Evolutionary conservation across 768 basidiomycete genomes (phyloP).

Genomic region (Goffeauzyma gilvescens): DNA sequence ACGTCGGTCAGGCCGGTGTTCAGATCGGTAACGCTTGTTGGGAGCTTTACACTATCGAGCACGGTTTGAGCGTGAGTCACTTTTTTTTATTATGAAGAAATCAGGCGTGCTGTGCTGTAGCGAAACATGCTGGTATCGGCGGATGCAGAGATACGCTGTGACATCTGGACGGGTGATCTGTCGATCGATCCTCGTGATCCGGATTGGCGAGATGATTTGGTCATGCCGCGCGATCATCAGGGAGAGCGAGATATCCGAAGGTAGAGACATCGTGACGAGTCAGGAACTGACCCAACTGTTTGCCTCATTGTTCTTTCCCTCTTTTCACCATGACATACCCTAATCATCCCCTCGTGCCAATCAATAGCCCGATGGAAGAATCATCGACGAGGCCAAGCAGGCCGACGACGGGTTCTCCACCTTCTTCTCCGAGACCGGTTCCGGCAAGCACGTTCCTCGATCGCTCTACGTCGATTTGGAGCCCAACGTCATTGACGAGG

Average conservation of each 20-base stretch:
- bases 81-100: not conserved
- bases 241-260: too few relatives aligned
- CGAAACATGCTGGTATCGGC: too few relatives aligned
- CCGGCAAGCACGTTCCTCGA: slow-evolving; percentile 91
- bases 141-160: too few relatives aligned
- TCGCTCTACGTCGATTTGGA: slow-evolving; percentile 69
- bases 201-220: too few relatives aligned
- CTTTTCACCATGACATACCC: too few relatives aligned
- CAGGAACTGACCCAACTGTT: too few relatives aligned
- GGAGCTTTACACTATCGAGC: slow-evolving; percentile 98
- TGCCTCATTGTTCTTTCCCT: too few relatives aligned
- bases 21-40: slow-evolving; percentile 86
- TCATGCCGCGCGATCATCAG: too few relatives aligned
- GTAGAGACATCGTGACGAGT: too few relatives aligned
- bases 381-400: slow-evolving; percentile 53
- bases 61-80: slow-evolving; percentile 76
- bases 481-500: slow-evolving; percentile 94
- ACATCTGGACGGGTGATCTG: too few relatives aligned
- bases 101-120: not conserved
- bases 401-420: slow-evolving; percentile 89
- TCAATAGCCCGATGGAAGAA: slow-evolving; percentile 79
- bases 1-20: slow-evolving; percentile 77
- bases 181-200: too few relatives aligned
- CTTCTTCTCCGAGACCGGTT: slow-evolving; percentile 96
- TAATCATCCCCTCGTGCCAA: slow-evolving; percentile 9